A percentile compares a stretch with the other conserved stretches of the same genome.
Conservation (phyloP, 805 yeast species). For the Teunomyces aglyptinius region DNA sequence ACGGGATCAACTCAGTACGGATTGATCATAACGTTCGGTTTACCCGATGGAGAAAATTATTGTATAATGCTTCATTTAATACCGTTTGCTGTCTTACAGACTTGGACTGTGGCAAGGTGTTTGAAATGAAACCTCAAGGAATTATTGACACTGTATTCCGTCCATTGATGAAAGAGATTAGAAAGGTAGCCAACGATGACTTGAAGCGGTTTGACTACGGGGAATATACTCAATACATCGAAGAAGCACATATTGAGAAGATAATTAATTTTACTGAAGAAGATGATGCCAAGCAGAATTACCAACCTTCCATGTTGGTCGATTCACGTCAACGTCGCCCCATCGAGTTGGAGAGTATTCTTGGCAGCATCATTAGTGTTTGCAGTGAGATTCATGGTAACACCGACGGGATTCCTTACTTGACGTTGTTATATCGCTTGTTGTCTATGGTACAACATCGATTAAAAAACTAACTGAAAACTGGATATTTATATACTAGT, state of each 20-base stretch:
- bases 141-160: constrained; percentile 10
- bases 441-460: constrained; percentile 13
- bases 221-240: constrained; percentile 4
- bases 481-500: not conserved
- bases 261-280: constrained; percentile 15
- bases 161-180: constrained; percentile 22
- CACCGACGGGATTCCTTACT: constrained; percentile 10
- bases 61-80: constrained; percentile 69
- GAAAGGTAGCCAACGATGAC: constrained; percentile 14
- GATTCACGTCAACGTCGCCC: constrained; percentile 65
- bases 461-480: constrained; percentile 1
- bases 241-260: constrained; percentile 8
- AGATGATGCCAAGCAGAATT: constrained; percentile 54
- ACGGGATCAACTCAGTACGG: constrained; percentile 39
- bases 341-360: constrained; percentile 68
- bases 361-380: constrained; percentile 47
- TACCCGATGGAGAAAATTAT: constrained; percentile 63
- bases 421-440: constrained; percentile 10
- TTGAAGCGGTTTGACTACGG: constrained; percentile 12
- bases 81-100: constrained; percentile 59
- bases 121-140: constrained; percentile 17
- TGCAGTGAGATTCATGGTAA: constrained; percentile 2
- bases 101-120: constrained; percentile 57
- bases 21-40: constrained; percentile 46
- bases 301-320: constrained; percentile 71